Percentiles rank a stretch among this genome's conserved stretches.
phyloP scores from a whole-genome alignment of 192 early-diverging fungal species.

The Umbelopsis isabellina region DNA sequence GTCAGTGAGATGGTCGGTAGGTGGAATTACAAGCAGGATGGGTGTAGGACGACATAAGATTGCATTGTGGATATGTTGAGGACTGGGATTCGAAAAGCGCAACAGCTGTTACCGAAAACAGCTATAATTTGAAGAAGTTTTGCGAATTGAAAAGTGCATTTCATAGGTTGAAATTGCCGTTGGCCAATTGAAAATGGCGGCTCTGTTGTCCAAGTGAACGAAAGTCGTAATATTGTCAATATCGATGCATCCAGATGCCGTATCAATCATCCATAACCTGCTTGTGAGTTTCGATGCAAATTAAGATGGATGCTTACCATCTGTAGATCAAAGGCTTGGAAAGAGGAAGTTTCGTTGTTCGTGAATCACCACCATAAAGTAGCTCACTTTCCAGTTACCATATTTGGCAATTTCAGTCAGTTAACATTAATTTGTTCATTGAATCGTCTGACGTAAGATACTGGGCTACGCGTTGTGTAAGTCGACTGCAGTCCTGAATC shows the following conservation, averaged over 20 bases:
- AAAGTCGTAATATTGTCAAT: neutral
- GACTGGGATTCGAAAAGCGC: too few species aligned
- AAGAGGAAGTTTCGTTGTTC: neutral
- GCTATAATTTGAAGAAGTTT: too few species aligned
- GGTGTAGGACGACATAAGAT: too few species aligned
- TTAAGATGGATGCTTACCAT: slow-evolving; percentile 8
- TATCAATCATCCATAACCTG: neutral
- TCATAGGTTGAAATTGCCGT: too few species aligned
- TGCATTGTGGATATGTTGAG: too few species aligned
- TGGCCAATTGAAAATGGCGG: too few species aligned
- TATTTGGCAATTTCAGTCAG: neutral
- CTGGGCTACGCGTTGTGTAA: slow-evolving; percentile 15
- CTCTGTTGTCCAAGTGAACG: too few species aligned
- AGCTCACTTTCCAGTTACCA: neutral
- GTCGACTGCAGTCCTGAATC: neutral
- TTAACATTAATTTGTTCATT: too few species aligned
- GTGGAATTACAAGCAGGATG: neutral
- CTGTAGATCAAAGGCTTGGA: slow-evolving; percentile 1
- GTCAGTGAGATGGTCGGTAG: neutral
- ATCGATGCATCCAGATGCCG: neutral
- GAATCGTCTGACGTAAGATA: neutral
- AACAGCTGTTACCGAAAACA: too few species aligned
- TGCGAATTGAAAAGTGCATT: too few species aligned
- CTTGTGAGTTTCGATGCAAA: neutral
- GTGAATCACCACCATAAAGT: too few species aligned